Conservation (phyloP, 768 basidiomycete genomes). For the Ramaria sp. region DNA sequence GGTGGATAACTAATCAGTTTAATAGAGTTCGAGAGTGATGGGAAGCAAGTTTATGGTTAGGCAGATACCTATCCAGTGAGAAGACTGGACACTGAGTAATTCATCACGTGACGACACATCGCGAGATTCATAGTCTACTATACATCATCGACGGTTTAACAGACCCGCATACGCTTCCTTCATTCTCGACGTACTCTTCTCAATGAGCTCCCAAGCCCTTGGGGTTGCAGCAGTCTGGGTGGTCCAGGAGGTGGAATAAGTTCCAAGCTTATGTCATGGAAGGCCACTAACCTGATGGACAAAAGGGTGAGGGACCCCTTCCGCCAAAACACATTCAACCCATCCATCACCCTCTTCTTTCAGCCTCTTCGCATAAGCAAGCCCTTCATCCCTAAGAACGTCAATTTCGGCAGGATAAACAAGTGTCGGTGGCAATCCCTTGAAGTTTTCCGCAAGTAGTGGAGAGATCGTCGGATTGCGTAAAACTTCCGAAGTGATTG, state of each 20-base stretch:
- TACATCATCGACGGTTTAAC: neutral
- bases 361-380: slow-evolving; percentile 6
- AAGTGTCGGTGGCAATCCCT: slow-evolving; percentile 5
- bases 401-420: slow-evolving; percentile 9
- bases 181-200: slow-evolving; percentile 5
- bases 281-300: slow-evolving; percentile 1
- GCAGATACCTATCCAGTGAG: no score
- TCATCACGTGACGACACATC: no score
- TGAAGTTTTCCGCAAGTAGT: slow-evolving; percentile 5
- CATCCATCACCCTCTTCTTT: slow-evolving; percentile 9
- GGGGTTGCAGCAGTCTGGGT: slow-evolving; percentile 7
- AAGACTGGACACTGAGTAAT: no score
- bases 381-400: slow-evolving; percentile 6
- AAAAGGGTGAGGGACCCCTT: slow-evolving; percentile 10
- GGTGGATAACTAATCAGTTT: neutral
- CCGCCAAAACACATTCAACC: slow-evolving; percentile 8
- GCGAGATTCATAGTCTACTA: no score
- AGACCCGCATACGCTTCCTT: slow-evolving; percentile 10
- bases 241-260: neutral
- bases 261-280: neutral
- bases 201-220: neutral
- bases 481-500: neutral
- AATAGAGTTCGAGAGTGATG: no score
- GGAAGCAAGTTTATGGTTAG: no score
- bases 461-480: slow-evolving; percentile 4